Percentiles rank a stretch among this genome's conserved stretches.
phyloP scores from a whole-genome alignment of 2,329 filamentous ascomycete genomes.

The Ceratocystis lukuohia region DNA sequence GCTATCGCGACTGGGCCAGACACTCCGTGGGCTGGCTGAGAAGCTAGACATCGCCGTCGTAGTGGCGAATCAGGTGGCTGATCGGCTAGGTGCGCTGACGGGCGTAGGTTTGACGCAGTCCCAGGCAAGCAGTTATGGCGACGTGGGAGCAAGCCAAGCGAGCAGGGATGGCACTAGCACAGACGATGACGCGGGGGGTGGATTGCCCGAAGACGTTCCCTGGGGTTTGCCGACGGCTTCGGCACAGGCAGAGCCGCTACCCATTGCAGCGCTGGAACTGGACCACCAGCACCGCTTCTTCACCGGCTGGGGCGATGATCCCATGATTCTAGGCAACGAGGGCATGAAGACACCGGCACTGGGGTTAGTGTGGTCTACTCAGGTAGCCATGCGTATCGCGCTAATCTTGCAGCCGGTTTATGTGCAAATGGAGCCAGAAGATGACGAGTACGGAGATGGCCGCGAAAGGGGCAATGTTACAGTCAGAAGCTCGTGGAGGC shows the following conservation, averaged over 20 bases:
- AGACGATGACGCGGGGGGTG: constrained; percentile 22
- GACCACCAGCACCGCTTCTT: constrained; percentile 92
- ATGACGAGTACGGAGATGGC: constrained; percentile 32
- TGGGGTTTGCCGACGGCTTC: constrained; percentile 22
- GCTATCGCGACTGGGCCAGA: constrained; percentile 60
- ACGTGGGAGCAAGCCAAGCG: constrained; percentile 20
- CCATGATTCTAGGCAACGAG: constrained; percentile 26
- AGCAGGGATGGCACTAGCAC: constrained; percentile 18
- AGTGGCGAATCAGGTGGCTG: constrained; percentile 88
- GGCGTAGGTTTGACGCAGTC: constrained; percentile 20
- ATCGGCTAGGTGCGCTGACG: constrained; percentile 49
- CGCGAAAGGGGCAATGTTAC: constrained; percentile 25
- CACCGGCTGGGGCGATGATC: constrained; percentile 80
- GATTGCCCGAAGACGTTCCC: constrained; percentile 25
- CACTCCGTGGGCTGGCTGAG: constrained; percentile 63
- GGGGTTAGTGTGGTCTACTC: constrained; percentile 81
- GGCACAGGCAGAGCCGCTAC: constrained; percentile 27
- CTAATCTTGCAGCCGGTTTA: constrained; percentile 58
- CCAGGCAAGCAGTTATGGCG: not conserved
- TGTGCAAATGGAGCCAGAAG: constrained; percentile 28
- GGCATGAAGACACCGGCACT: constrained; percentile 69
- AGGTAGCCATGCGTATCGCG: constrained; percentile 70
- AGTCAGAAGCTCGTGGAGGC: constrained; percentile 47
- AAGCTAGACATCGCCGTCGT: constrained; percentile 69
- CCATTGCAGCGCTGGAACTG: constrained; percentile 49